Conservation (phyloP, 805 yeast species). For the Cyberlindnera japonica region DNA sequence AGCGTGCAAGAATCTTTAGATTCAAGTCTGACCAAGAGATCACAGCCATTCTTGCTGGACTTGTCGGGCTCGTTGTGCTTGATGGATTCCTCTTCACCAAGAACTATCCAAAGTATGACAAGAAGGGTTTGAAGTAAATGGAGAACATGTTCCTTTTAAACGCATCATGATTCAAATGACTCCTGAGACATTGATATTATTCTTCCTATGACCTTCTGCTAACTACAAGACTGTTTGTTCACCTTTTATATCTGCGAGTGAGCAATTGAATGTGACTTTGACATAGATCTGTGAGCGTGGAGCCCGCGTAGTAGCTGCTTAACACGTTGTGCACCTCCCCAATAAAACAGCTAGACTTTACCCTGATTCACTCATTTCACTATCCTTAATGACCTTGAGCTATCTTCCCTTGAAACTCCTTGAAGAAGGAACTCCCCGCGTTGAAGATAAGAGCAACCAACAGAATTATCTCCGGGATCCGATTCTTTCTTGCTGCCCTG, state of each 20-base stretch:
- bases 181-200: neutral
- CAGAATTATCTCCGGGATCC: slow-evolving; percentile 1
- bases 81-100: slow-evolving; percentile 52
- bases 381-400: too few relatives aligned
- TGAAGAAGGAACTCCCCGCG: slow-evolving; percentile 1
- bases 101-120: slow-evolving; percentile 53
- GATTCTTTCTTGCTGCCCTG: neutral
- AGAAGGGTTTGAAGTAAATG: slow-evolving; percentile 28
- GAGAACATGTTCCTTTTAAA: too few relatives aligned
- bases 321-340: too few relatives aligned
- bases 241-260: too few relatives aligned
- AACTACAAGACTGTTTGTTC: too few relatives aligned
- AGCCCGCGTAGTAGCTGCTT: too few relatives aligned
- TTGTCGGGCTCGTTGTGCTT: slow-evolving; percentile 50
- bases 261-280: too few relatives aligned
- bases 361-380: too few relatives aligned
- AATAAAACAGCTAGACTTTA: too few relatives aligned
- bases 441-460: slow-evolving; percentile 5
- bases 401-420: too few relatives aligned
- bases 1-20: slow-evolving; percentile 45
- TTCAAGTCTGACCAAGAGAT: slow-evolving; percentile 43
- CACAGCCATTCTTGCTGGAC: slow-evolving; percentile 47
- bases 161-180: neutral
- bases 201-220: neutral
- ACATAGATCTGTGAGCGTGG: too few relatives aligned